Evolutionary conservation across 176 grass and related monocot species (phyloP).

Genomic region (Elaeis guineensis): DNA sequence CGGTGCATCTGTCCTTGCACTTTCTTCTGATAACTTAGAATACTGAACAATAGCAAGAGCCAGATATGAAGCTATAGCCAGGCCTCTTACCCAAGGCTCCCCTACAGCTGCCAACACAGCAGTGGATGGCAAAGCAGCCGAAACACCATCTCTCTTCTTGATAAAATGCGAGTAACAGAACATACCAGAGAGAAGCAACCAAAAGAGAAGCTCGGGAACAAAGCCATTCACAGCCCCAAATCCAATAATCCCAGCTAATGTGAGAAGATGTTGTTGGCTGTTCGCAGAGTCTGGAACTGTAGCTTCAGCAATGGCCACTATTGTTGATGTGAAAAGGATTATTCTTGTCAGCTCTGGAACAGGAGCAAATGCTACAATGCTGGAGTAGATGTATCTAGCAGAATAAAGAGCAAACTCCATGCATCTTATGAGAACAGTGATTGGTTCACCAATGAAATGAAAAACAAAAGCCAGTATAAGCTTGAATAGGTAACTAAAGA

Average conservation of each 20-base stretch:
- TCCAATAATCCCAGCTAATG: slow-evolving; percentile 14
- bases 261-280: slow-evolving; percentile 16
- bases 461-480: slow-evolving; percentile 15
- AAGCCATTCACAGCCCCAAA: slow-evolving; percentile 25
- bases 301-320: slow-evolving; percentile 21
- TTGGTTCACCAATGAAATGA: slow-evolving; percentile 11
- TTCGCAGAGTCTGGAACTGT: slow-evolving; percentile 18
- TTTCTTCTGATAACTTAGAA: slow-evolving; percentile 20
- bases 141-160: slow-evolving; percentile 16
- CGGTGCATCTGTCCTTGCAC: neutral
- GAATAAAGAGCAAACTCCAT: slow-evolving; percentile 20
- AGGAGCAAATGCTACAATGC: slow-evolving; percentile 22
- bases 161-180: slow-evolving; percentile 28
- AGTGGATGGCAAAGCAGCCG: slow-evolving; percentile 12
- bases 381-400: slow-evolving; percentile 16
- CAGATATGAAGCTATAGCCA: slow-evolving; percentile 17
- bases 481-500: slow-evolving; percentile 10
- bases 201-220: slow-evolving; percentile 26
- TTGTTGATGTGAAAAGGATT: slow-evolving; percentile 11
- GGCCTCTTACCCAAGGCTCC: slow-evolving; percentile 24
- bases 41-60: slow-evolving; percentile 19
- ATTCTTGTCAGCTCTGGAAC: slow-evolving; percentile 22
- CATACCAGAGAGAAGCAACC: slow-evolving; percentile 21
- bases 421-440: slow-evolving; percentile 12
- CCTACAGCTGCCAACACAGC: slow-evolving; percentile 21